Evolutionary conservation across 768 basidiomycete genomes (phyloP), one percentile per base, ranked within the genome.

Genomic region (Russula vinacea): DNA sequence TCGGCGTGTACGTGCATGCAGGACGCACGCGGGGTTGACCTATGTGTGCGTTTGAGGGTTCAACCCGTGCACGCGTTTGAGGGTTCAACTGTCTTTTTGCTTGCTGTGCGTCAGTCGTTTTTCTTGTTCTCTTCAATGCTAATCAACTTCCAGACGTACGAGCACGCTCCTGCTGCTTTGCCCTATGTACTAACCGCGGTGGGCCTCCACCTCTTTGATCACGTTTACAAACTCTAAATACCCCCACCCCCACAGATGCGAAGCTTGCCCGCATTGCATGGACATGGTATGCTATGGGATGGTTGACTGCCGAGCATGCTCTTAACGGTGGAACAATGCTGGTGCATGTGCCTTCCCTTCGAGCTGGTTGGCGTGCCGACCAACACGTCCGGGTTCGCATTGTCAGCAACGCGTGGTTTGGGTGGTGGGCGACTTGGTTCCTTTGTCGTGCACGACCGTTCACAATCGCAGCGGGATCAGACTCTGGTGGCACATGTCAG

Each of bases 311-410:
- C 1, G 73, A 84, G 11, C 75, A 78, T 2, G 79, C 79, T 10
- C 78, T 83, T 24, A 62, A 62, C 42, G 62, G 67, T 8, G 73
- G 74, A 16, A 74, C 78, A 47, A 83, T 82, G 6, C 75, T 80
- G 49, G 70, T 86, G 32, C 78, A 81, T 42, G 71, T 84, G 9
- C 79, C 79, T 0, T 59, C 70, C 5, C 50, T 85, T 50, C 78
- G 76, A 54, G 73, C 76, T 0, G 85, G 85, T 22, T 86, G 84
- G 84, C 75, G 83, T 33, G 76, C 83, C 0, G 84, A 85, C 3
- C 84, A 86, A 68, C 84, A 86, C 69, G 82, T 87, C 50, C 79
- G 84, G 52, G 64, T 87, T 33, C 74, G 81, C 49, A 74, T 81
- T 0, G 73, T 82, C 1, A 76, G 73, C 24, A 76, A 76, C 74